Conservation (phyloP, 768 basidiomycete genomes). For the Hericium alpestre region DNA sequence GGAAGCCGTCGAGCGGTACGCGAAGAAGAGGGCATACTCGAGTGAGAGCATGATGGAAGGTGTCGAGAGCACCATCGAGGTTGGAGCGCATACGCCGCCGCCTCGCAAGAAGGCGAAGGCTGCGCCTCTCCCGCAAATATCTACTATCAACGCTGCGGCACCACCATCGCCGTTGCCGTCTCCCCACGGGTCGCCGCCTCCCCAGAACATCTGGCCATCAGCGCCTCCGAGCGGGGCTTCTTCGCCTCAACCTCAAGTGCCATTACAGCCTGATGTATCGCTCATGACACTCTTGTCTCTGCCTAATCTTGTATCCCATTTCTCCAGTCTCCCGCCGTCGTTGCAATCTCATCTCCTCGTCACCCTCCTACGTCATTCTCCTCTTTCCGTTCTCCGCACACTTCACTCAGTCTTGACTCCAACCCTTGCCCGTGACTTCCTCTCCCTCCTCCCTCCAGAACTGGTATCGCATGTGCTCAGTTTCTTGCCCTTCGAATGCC, state of each 20-base stretch:
- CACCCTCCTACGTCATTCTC: conserved; percentile 83
- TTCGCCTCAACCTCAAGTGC: conserved; percentile 53
- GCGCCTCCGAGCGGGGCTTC: conserved; percentile 72
- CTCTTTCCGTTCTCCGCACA: conserved; percentile 82
- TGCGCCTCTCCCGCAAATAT: conserved; percentile 43
- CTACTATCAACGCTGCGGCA: conserved; percentile 61
- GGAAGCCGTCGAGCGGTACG: conserved; percentile 79
- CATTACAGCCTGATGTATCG: conserved; percentile 72
- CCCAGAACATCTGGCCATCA: conserved; percentile 68
- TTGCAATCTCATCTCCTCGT: conserved; percentile 91
- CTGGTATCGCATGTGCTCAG: conserved; percentile 83
- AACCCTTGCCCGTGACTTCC: conserved; percentile 88
- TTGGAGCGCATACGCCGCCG: conserved; percentile 35
- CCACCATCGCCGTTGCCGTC: conserved; percentile 81
- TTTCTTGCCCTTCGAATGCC: conserved; percentile 70
- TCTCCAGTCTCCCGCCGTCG: conserved; percentile 64
- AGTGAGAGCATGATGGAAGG: conserved; percentile 62
- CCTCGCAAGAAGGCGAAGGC: conserved; percentile 73
- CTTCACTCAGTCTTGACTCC: conserved; percentile 82
- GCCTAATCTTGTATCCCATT: conserved; percentile 73
- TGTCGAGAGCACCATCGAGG: conserved; percentile 47
- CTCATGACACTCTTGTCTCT: conserved; percentile 80
- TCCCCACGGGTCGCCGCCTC: conserved; percentile 74
- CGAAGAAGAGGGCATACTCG: conserved; percentile 45
- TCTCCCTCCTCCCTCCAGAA: conserved; percentile 85